Conservation (phyloP, 495 filamentous ascomycete species). For the Annulohypoxylon maeteangense region DNA sequence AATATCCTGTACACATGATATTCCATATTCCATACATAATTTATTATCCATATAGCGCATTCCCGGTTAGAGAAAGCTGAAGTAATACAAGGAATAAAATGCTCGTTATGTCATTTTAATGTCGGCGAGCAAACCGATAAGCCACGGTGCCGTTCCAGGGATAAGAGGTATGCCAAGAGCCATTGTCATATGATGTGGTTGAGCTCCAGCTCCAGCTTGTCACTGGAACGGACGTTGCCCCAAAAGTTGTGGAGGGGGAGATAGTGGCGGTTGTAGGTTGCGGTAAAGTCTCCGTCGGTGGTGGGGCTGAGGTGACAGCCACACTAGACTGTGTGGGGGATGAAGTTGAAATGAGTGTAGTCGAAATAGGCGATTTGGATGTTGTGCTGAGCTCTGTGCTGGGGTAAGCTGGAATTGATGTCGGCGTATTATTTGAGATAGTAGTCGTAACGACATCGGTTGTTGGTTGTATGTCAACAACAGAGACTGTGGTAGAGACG, state of each 20-base stretch:
- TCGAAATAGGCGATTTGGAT: slow-evolving; percentile 8
- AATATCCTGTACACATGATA: not conserved
- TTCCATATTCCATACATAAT: slow-evolving; percentile 1
- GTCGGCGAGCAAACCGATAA: slow-evolving; percentile 31
- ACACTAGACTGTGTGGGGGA: slow-evolving; percentile 15
- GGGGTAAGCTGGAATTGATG: slow-evolving; percentile 26
- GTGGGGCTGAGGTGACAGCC: slow-evolving; percentile 1
- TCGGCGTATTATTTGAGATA: slow-evolving; percentile 25
- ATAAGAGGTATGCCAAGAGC: slow-evolving; percentile 55
- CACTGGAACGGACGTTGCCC: slow-evolving; percentile 30
- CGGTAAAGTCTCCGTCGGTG: slow-evolving; percentile 17
- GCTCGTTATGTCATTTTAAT: not conserved
- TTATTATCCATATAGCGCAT: slow-evolving; percentile 6
- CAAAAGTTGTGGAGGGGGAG: slow-evolving; percentile 16
- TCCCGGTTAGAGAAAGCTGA: not conserved
- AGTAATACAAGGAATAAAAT: not conserved
- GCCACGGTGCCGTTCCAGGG: slow-evolving; percentile 52
- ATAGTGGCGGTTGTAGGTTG: slow-evolving; percentile 20
- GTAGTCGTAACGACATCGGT: slow-evolving; percentile 45
- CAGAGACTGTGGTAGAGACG: slow-evolving; percentile 42
- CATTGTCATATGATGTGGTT: slow-evolving; percentile 46
- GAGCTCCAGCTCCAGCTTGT: slow-evolving; percentile 37
- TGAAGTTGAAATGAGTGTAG: slow-evolving; percentile 20
- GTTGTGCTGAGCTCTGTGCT: slow-evolving; percentile 9
- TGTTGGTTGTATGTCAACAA: slow-evolving; percentile 44